Base-by-base conservation (phyloP, 2,329 filamentous ascomycete species). In the Eutypella sp. region DNA sequence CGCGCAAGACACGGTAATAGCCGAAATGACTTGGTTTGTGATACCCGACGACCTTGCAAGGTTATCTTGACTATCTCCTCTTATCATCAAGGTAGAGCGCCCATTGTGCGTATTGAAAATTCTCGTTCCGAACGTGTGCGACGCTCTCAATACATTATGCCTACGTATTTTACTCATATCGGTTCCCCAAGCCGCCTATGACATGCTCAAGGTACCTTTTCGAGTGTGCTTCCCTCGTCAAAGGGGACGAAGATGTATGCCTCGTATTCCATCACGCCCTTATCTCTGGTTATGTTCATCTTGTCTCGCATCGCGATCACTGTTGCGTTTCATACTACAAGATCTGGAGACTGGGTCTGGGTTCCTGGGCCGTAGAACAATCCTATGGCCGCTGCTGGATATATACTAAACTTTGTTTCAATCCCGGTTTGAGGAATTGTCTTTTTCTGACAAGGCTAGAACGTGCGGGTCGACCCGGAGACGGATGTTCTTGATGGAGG, bases 341-440 rank as follows among this genome's bases (percentile, higher is more conserved):
- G 51, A 52, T 78, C 71, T 5, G 71, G 70, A 57, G 76, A 80
- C 55, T 78, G 67, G 5, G 64, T 66, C 2, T 75, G 76, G 0
- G 72, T 74, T 10, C 69, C 75, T 54, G 74, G 73, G 1, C 75
- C 75, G 47, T 69, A 72, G 2, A 78, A 52, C 8, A 79, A 50
- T 0, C 71, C 75, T 4, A 77, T 67, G 0, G 74, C 74, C n/a
- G 64, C 70, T 5, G 73, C 74, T 51, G 79, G 75, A 49, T 73
- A 79, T 18, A 79, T 73, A 44, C 73, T 76, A 53, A 79, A 80
- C 40, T 80, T 79, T 3, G 64, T 72, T 55, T 77, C 71, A 2
- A 79, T 60, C 0, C 74, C 74, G 42, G 74, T 71, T 44, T 65
- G 66, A 1, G 76, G 76, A 6, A 59, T 61, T 9, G 63, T 69